Evolutionary conservation across 768 basidiomycete genomes (phyloP).

Genomic region (Tylopilus rubrobrunneus): DNA sequence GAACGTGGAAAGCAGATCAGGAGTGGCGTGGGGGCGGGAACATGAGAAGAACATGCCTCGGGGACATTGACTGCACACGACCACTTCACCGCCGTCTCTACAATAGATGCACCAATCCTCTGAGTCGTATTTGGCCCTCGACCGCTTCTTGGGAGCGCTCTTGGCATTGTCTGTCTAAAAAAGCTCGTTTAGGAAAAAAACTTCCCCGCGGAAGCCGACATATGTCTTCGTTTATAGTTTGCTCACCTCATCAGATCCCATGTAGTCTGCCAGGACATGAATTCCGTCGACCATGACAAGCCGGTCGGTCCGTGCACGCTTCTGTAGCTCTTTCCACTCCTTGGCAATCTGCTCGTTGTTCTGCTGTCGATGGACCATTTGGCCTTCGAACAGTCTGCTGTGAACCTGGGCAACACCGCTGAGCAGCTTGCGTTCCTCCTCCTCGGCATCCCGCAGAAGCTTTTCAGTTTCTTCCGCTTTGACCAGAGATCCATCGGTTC

Average conservation of each 20-base stretch:
- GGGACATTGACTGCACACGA: constrained; percentile 48
- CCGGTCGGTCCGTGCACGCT: constrained; percentile 39
- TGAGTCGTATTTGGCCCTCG: constrained; percentile 38
- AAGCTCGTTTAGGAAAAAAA: constrained; percentile 2
- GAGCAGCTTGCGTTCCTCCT: constrained; percentile 49
- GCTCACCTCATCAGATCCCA: constrained; percentile 29
- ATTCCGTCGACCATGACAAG: constrained; percentile 38
- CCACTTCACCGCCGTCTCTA: constrained; percentile 54
- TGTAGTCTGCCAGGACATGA: constrained; percentile 28
- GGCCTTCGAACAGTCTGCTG: constrained; percentile 56
- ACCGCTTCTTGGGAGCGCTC: constrained; percentile 29
- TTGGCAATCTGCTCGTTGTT: constrained; percentile 41
- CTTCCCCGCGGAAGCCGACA: background rate
- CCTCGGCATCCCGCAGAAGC: constrained; percentile 43
- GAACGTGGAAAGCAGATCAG: background rate
- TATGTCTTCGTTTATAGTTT: constrained; percentile 6
- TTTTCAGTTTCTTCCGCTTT: constrained; percentile 23
- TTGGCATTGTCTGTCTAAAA: constrained; percentile 14
- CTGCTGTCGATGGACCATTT: constrained; percentile 32
- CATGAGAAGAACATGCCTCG: constrained; percentile 38
- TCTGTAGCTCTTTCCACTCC: constrained; percentile 46
- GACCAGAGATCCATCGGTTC: constrained; percentile 1
- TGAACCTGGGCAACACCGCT: constrained; percentile 57
- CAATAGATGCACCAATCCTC: constrained; percentile 61
- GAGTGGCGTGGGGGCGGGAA: constrained; percentile 1